Percentiles rank a stretch among this genome's conserved stretches.
Conservation (phyloP, 495 filamentous ascomycete genomes). For the Hypoxylon fuscum region DNA sequence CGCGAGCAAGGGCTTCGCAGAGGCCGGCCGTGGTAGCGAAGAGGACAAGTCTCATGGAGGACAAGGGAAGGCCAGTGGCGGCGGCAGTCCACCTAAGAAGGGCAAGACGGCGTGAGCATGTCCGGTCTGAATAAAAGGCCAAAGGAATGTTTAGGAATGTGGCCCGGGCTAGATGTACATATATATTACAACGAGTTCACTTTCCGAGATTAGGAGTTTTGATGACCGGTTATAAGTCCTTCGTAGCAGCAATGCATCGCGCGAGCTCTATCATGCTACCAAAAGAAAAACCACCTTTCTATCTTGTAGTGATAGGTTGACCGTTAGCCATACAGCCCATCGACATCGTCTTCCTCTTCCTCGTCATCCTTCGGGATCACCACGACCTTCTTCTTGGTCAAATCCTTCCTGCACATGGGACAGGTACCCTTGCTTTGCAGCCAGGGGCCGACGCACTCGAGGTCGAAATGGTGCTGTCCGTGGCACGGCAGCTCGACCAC, state of each 20-base stretch:
- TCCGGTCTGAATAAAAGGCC: neutral
- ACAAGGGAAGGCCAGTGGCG: conserved; percentile 39
- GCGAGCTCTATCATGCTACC: conserved; percentile 1
- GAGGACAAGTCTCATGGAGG: conserved; percentile 30
- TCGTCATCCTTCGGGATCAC: conserved; percentile 58
- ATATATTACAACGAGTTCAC: neutral
- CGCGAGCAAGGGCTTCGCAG: conserved; percentile 46
- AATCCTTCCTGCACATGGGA: conserved; percentile 82
- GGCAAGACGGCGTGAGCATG: conserved; percentile 8
- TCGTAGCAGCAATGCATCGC: conserved; percentile 7
- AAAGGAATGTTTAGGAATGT: no score
- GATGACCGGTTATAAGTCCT: neutral
- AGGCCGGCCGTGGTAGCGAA: conserved; percentile 18
- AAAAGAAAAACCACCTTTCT: neutral
- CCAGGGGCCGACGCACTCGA: conserved; percentile 97
- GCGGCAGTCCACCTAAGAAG: conserved; percentile 38
- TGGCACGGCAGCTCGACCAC: conserved; percentile 91
- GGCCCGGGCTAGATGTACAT: conserved; percentile 10
- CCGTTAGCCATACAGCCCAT: conserved; percentile 76
- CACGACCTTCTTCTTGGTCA: conserved; percentile 72
- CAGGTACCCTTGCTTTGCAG: conserved; percentile 87
- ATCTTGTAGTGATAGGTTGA: neutral
- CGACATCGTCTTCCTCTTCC: conserved; percentile 73
- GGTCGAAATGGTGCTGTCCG: conserved; percentile 81
- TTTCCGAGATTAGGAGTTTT: conserved; percentile 4